Conservation (phyloP, 257 asterid genomes). For the Nicotiana tomentosiformis region DNA sequence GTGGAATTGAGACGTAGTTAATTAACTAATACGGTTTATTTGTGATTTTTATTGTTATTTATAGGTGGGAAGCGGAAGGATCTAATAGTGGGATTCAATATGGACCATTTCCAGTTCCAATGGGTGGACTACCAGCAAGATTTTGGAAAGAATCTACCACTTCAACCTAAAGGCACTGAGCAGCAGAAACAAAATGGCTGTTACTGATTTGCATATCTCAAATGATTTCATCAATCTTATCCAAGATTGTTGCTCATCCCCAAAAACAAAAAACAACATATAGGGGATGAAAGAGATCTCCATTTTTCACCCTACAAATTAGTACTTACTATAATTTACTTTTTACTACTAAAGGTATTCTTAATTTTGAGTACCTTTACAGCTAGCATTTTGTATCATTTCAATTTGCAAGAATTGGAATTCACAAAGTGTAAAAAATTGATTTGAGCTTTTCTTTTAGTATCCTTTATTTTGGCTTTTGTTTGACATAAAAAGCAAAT, state of each 20-base stretch:
- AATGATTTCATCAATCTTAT: slow-evolving; percentile 16
- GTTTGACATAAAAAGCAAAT: slow-evolving; percentile 6
- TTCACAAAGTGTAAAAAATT: slow-evolving; percentile 1
- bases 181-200: not conserved
- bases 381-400: slow-evolving; percentile 24
- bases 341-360: not conserved
- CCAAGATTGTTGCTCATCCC: slow-evolving; percentile 6
- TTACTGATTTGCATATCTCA: not conserved
- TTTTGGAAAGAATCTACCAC: slow-evolving; percentile 44
- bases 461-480: not conserved
- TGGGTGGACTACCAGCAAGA: slow-evolving; percentile 71
- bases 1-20: not conserved
- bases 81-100: slow-evolving; percentile 50
- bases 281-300: not conserved
- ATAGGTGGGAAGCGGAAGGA: slow-evolving; percentile 76
- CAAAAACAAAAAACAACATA: not conserved
- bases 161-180: slow-evolving; percentile 8
- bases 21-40: not conserved
- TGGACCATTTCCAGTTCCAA: slow-evolving; percentile 80
- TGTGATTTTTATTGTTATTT: slow-evolving; percentile 11
- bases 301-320: not conserved
- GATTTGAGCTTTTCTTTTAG: not conserved
- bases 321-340: not conserved
- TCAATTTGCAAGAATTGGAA: slow-evolving; percentile 17
- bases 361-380: slow-evolving; percentile 22